Conservation (phyloP, 2,329 filamentous ascomycete genomes). For the Trichophyton simii region DNA sequence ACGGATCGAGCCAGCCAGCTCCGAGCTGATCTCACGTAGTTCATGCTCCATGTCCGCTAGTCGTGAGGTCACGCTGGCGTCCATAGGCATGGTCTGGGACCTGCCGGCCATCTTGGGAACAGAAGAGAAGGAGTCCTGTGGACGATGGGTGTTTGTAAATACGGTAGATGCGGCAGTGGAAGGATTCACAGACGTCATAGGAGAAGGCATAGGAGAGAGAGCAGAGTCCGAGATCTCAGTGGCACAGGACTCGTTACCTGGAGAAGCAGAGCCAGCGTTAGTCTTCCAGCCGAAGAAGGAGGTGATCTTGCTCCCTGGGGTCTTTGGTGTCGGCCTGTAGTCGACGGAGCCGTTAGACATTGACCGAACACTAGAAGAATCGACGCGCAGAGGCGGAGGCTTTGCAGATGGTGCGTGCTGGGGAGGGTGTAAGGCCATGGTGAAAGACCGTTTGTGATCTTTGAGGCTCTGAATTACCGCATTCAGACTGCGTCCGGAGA, state of each 20-base stretch:
- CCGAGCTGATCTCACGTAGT: constrained; percentile 79
- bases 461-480: constrained; percentile 3
- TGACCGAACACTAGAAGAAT: constrained; percentile 24
- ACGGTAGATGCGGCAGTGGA: constrained; percentile 16
- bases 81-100: constrained; percentile 31
- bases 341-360: constrained; percentile 25
- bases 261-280: constrained; percentile 40
- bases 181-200: constrained; percentile 38
- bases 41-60: constrained; percentile 89
- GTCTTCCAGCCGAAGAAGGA: constrained; percentile 58
- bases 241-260: constrained; percentile 46
- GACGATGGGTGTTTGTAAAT: constrained; percentile 11
- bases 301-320: constrained; percentile 46
- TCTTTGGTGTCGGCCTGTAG: constrained; percentile 34
- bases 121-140: constrained; percentile 30
- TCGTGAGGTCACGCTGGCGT: constrained; percentile 41
- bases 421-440: constrained; percentile 35
- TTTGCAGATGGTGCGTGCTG: constrained; percentile 17
- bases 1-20: constrained; percentile 83
- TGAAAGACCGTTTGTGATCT: constrained; percentile 25
- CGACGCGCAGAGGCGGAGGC: constrained; percentile 34
- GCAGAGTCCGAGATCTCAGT: constrained; percentile 52
- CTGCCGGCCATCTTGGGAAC: constrained; percentile 27
- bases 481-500: not conserved
- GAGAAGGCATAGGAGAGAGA: constrained; percentile 47